Evolutionary conservation across 768 basidiomycete species (phyloP), one percentile per base, ranked within the genome.

Genomic region (Tylopilus balloui): DNA sequence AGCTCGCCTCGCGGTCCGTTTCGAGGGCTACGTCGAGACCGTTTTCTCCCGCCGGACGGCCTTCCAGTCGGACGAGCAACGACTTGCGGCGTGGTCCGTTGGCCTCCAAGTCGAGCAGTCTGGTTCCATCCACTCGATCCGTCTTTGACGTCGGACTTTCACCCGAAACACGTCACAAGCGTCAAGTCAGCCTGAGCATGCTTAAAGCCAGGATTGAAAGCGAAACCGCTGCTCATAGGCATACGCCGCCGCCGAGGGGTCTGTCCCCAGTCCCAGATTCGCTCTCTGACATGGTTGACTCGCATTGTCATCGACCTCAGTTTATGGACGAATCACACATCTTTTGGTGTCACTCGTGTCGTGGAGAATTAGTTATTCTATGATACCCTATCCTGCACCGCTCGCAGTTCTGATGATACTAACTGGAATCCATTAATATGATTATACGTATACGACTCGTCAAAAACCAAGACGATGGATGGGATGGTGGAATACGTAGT

Each of bases 161-260:
- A 7, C 78, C 86, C 0, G 86, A 89, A 66, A 84, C 86, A 29
- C 73, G 79, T 24, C 89, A 92, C 67, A 91, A 91, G 61, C 84
- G 90, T 47, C 79, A 82, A 58, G 81, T 90, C 57, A 89, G 87
- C 68, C 68, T 93, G 57, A 81, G 84, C 67, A 93, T 94, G 88
- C 79, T 94, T 43, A 92, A 91, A 62, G 90, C 88, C 19, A 81
- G 91, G 37, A 93, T 93, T 58, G 88, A 92, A 52, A 86, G 87
- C 63, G 91, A 93, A 66, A 70, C 76, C 17, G 80, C 76, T 14
- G 55, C 57, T 27, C 59, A 69, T 14, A 67, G 71, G 31, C 72
- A 71, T 27, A 73, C 79, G 2, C 69, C 75, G 11, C 81, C 80
- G 4, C 80, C 80, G 17, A 72, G 82, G 42, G 72, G 76, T 13